Evolutionary conservation across 768 basidiomycete genomes (phyloP), one percentile per base, ranked within the genome.

Genomic region (Mycena filopes): DNA sequence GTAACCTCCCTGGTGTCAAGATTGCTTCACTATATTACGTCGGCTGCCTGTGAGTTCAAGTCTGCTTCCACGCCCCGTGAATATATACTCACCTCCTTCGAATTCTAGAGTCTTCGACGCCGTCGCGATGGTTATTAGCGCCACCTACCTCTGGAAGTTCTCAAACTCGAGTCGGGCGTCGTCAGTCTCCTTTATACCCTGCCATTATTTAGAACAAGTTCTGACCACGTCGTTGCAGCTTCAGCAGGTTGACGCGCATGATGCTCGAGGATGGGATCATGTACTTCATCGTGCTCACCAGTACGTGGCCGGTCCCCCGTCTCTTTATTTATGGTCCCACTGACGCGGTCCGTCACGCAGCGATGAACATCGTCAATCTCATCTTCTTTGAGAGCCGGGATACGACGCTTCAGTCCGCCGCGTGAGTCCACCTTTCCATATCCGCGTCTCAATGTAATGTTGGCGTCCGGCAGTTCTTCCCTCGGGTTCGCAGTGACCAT

Each of bases 361-460:
- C 51, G 2, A 66, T 66, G 65, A 66, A 66, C 53, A n/a, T 66
- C 38, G 36, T 61, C 12, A 66, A 66, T 38, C 45, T 66, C 9
- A 55, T 66, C 9, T 66, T 66, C 41, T 66, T 46, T 59, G 41
- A 59, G 10, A 66, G 41, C 46, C 21, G 28, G 21, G 29, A 55
- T 43, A 38, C 59, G 28, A 36, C 58, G 18, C 15, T 66, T 2
- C 65, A 66, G 47, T 29, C 65, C 2, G 36, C 58, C 23, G 65
- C 65, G 50, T 66, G 23, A 46, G 57, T 57, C n/a, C n/a, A n/a
- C n/a, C n/a, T n/a, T n/a, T n/a, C n/a, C n/a, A n/a, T n/a, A n/a
- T n/a, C n/a, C n/a, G n/a, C n/a, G n/a, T n/a, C 41, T 29, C 47
- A 46, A 20, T 21, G 15, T 5, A 16, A 18, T 9, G 2, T 13